Conservation (phyloP, 1,284 basidiomycete genomes). For the Volvariella surrecta region DNA sequence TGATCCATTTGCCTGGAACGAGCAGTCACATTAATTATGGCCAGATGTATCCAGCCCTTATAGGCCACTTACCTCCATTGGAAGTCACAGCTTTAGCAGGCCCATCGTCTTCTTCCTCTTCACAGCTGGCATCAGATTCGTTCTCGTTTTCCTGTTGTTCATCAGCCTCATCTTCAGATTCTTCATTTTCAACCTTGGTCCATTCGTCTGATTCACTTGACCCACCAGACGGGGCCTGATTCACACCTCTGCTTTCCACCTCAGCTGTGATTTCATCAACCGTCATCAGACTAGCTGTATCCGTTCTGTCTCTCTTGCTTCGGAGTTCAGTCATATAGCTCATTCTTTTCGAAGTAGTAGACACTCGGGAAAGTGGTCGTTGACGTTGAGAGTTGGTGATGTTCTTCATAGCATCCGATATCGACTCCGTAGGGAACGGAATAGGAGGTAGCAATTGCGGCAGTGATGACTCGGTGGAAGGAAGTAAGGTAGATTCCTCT, state of each 20-base stretch:
- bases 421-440: constrained; percentile 66
- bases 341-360: constrained; percentile 59
- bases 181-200: constrained; percentile 50
- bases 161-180: constrained; percentile 40
- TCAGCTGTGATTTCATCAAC: constrained; percentile 98
- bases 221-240: constrained; percentile 33
- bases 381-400: constrained; percentile 26
- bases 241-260: constrained; percentile 76
- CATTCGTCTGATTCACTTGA: constrained; percentile 52
- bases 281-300: constrained; percentile 88
- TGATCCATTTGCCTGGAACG: constrained; percentile 92
- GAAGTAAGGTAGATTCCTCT: constrained; percentile 25
- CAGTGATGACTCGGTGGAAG: constrained; percentile 19
- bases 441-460: constrained; percentile 76
- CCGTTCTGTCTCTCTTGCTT: constrained; percentile 75
- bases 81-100: constrained; percentile 50
- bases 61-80: constrained; percentile 42
- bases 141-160: constrained; percentile 35
- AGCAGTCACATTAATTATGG: constrained; percentile 14
- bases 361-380: constrained; percentile 29
- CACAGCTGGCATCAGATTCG: constrained; percentile 23
- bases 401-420: constrained; percentile 69
- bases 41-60: constrained; percentile 3
- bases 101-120: constrained; percentile 41
- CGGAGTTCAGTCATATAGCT: constrained; percentile 75